Evolutionary conservation across 2,329 filamentous ascomycete species (phyloP).

Genomic region (Exophiala mesophila): DNA sequence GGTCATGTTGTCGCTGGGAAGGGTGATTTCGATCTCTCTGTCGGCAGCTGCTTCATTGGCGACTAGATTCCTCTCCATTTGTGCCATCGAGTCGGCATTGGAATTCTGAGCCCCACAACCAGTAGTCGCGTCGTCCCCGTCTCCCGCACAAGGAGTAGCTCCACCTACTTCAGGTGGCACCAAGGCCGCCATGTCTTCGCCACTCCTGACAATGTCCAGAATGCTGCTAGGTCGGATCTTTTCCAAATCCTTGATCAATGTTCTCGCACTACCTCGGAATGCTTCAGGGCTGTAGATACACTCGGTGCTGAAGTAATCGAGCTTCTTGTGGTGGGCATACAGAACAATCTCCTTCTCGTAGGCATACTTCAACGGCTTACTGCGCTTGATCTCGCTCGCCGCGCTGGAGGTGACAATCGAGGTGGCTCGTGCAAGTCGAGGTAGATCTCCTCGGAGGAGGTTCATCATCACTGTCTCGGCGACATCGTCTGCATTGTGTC

Average conservation of each 20-base stretch:
- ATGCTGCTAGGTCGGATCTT: constrained; percentile 90
- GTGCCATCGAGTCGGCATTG: constrained; percentile 72
- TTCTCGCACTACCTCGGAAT: constrained; percentile 85
- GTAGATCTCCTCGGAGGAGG: constrained; percentile 80
- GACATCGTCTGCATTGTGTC: constrained; percentile 95
- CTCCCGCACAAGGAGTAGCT: constrained; percentile 29
- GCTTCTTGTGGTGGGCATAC: constrained; percentile 92
- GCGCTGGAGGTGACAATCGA: constrained; percentile 77
- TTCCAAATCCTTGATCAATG: constrained; percentile 91
- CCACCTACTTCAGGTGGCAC: constrained; percentile 58
- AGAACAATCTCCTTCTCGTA: constrained; percentile 99
- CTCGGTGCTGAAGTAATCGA: constrained; percentile 98
- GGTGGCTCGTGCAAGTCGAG: constrained; percentile 79
- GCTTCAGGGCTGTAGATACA: constrained; percentile 98
- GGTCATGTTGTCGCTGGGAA: constrained; percentile 15
- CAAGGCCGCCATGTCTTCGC: constrained; percentile 92
- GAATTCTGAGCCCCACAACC: constrained; percentile 70
- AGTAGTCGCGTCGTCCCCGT: constrained; percentile 44
- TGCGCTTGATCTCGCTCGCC: constrained; percentile 84
- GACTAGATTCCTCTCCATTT: constrained; percentile 69
- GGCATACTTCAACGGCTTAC: constrained; percentile 95
- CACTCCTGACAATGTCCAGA: constrained; percentile 86
- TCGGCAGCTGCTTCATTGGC: constrained; percentile 56
- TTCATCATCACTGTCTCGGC: constrained; percentile 99
- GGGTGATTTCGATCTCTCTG: constrained; percentile 63